phyloP scores from a whole-genome alignment of 2,329 filamentous ascomycete genomes.

The Fusarium solani-melongenae region DNA sequence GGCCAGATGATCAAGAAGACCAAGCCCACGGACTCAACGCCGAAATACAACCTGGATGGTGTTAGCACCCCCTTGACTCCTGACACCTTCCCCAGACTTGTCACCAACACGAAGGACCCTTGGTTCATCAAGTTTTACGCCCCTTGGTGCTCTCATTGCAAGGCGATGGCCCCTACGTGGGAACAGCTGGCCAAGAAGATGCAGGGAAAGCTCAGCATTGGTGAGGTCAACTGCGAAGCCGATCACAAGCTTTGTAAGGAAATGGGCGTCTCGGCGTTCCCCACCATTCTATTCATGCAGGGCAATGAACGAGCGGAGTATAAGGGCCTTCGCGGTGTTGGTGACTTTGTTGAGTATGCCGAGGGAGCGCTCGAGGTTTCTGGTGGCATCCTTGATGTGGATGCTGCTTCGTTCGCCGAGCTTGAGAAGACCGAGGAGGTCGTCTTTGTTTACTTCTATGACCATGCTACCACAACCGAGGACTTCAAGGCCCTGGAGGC shows the following conservation, averaged over 20 bases:
- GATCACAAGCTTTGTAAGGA: slow-evolving; percentile 94
- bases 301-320: slow-evolving; percentile 94
- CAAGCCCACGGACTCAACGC: slow-evolving; percentile 60
- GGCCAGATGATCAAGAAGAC: slow-evolving; percentile 46
- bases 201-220: slow-evolving; percentile 89
- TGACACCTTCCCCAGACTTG: slow-evolving; percentile 85
- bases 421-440: slow-evolving; percentile 95
- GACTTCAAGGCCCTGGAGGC: slow-evolving; percentile 91
- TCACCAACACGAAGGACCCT: slow-evolving; percentile 87
- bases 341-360: slow-evolving; percentile 88
- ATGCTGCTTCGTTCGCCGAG: slow-evolving; percentile 78
- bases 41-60: slow-evolving; percentile 79
- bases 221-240: slow-evolving; percentile 93
- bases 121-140: slow-evolving; percentile 99
- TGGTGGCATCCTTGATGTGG: slow-evolving; percentile 82
- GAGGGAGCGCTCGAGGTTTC: slow-evolving; percentile 86
- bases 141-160: slow-evolving; percentile 96
- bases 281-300: slow-evolving; percentile 92
- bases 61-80: slow-evolving; percentile 80
- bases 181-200: slow-evolving; percentile 89
- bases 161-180: slow-evolving; percentile 92
- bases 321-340: slow-evolving; percentile 88
- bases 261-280: slow-evolving; percentile 80
- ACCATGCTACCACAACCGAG: slow-evolving; percentile 91
- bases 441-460: slow-evolving; percentile 97